Evolutionary conservation across 306 rosid genomes (phyloP), one percentile per base, ranked within the genome.

Genomic region (Carpinus fangiana): DNA sequence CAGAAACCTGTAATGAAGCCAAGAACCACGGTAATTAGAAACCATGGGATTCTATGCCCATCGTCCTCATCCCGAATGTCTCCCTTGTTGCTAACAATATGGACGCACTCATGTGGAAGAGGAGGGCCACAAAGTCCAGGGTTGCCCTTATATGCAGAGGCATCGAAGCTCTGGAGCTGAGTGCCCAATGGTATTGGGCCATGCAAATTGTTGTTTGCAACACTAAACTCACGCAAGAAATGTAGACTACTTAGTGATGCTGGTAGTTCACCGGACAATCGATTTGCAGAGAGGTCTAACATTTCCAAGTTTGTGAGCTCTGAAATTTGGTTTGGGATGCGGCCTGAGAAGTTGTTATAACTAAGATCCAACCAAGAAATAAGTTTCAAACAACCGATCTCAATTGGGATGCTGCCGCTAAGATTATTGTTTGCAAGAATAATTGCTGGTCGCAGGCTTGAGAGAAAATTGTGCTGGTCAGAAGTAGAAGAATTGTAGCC

Each of bases 1-100:
- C 75, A 56, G 46, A 78, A 70, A 56, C 75, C 51, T 5, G 36
- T 0, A 12, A 78, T 26, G 61, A 57, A 78, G 28, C 81, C 70
- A 17, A 70, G 26, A 23, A 20, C 76, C 16, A 70, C 26, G 0
- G 50, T 14, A 36, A 68, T 7, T 28, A 53, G 12, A 54, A 76
- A 18, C 73, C 41, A 20, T 6, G 55, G 41, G 11, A 12, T 10
- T 73, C 23, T 10, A 20, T 0, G 31, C 34, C 61, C 52, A 10
- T 55, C 36, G 21, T 56, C 54, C 38, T 21, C 43, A 21, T 56
- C 18, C n/a, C 56, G 38, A 7, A 0, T 20, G 53, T n/a, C 8
- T 46, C 50, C 50, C 54, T 41, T 7, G 26, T 56, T 26, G 12
- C 50, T 10, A 7, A 7, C 50, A 46, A 7, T 54, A 7, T 46